Evolutionary conservation across 2,329 filamentous ascomycete genomes (phyloP).

Genomic region (Emericellopsis atlantica): DNA sequence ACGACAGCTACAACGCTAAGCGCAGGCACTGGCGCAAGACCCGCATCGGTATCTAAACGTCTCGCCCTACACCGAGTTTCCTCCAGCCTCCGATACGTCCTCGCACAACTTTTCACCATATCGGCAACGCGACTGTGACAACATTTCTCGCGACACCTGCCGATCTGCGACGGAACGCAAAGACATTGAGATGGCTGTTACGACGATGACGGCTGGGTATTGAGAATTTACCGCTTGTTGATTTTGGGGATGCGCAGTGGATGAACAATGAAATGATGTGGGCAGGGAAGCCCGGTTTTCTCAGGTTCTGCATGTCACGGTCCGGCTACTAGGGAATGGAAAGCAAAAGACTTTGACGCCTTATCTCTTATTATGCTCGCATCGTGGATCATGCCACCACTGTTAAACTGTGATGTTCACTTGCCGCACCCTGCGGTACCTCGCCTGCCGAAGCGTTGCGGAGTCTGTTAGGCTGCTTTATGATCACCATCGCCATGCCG

Average conservation of each 20-base stretch:
- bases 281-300: conserved; percentile 18
- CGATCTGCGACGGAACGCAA: no score
- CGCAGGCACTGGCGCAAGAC: conserved; percentile 99
- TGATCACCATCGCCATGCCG: no score
- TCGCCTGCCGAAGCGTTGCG: no score
- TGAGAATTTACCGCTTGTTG: neutral
- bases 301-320: conserved; percentile 32
- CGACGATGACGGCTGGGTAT: no score
- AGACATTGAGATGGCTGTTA: no score
- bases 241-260: conserved; percentile 10
- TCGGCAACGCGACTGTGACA: no score
- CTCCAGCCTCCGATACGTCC: no score
- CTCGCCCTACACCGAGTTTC: conserved; percentile 15
- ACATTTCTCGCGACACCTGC: no score
- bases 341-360: conserved; percentile 23
- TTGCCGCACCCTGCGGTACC: no score
- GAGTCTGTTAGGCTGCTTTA: no score
- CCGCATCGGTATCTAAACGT: conserved; percentile 89
- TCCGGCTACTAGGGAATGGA: conserved; percentile 29
- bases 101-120: no score
- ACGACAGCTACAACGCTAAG: conserved; percentile 95
- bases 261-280: conserved; percentile 11
- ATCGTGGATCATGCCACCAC: neutral
- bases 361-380: no score
- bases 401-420: neutral